Percentiles rank a stretch among this genome's conserved stretches.
Evolutionary conservation across 148 eudicot species (phyloP).

Genomic region (Chenopodium album): DNA sequence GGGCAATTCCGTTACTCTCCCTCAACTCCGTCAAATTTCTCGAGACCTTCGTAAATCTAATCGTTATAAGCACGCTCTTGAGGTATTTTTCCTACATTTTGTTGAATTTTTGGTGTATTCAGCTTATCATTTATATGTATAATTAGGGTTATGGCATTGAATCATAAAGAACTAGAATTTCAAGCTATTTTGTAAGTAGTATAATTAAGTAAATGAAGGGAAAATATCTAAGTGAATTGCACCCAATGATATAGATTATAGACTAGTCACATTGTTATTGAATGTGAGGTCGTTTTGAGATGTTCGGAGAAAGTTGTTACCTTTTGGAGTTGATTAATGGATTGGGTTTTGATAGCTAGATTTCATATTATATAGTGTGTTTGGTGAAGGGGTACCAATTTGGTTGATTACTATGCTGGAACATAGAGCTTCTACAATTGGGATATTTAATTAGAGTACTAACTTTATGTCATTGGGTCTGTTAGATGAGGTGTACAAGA

Average conservation of each 20-base stretch:
- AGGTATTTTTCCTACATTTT: slow-evolving; percentile 36
- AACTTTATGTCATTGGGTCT: not conserved
- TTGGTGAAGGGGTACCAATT: not conserved
- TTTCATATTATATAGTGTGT: not conserved
- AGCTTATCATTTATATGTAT: no score
- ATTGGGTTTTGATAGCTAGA: not conserved
- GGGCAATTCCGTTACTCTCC: slow-evolving; percentile 51
- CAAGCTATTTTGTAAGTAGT: not conserved
- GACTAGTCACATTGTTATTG: not conserved
- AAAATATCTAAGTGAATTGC: not conserved
- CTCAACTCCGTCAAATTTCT: slow-evolving; percentile 65
- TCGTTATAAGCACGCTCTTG: slow-evolving; percentile 90
- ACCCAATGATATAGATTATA: not conserved
- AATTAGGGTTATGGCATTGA: not conserved
- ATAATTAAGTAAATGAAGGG: not conserved
- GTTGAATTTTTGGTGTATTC: not conserved
- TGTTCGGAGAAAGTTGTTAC: not conserved
- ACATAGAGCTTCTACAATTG: not conserved
- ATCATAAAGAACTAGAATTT: not conserved
- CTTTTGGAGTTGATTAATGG: not conserved
- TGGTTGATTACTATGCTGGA: not conserved
- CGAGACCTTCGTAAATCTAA: slow-evolving; percentile 55
- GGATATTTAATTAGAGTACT: no score
- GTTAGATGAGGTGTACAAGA: not conserved
- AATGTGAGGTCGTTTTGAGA: not conserved